Evolutionary conservation across 805 yeast genomes (phyloP).

Genomic region (Ogataea thermomethanolica): DNA sequence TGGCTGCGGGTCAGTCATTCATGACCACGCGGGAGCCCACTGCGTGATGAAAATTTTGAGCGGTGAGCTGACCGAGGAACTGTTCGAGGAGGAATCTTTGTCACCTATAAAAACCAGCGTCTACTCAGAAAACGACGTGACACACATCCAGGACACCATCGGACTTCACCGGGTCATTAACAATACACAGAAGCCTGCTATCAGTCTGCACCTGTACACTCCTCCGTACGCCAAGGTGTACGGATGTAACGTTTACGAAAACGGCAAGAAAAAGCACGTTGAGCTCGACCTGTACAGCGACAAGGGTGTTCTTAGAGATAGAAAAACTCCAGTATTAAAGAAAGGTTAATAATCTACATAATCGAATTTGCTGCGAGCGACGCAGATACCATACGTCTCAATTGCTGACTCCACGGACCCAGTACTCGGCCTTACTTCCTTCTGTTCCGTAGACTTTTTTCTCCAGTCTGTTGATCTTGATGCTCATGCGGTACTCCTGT

Average conservation of each 20-base stretch:
- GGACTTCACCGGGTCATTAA: slow-evolving; percentile 67
- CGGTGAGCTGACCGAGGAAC: slow-evolving; percentile 55
- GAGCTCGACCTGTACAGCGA: slow-evolving; percentile 59
- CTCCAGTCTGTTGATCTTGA: slow-evolving; percentile 26
- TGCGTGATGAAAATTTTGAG: slow-evolving; percentile 68
- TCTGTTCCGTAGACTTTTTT: slow-evolving; percentile 30
- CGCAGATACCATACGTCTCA: slow-evolving; percentile 3
- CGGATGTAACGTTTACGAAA: slow-evolving; percentile 51
- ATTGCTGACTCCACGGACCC: slow-evolving; percentile 52
- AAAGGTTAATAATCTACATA: slow-evolving; percentile 1
- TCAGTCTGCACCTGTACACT: slow-evolving; percentile 68
- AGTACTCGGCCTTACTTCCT: slow-evolving; percentile 47
- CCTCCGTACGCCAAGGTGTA: slow-evolving; percentile 70
- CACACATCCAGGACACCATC: slow-evolving; percentile 61
- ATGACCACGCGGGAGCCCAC: slow-evolving; percentile 75
- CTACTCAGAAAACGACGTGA: slow-evolving; percentile 43
- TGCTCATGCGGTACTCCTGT: slow-evolving; percentile 30
- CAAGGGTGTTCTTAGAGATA: slow-evolving; percentile 43
- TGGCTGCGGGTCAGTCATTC: slow-evolving; percentile 58
- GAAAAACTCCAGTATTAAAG: background rate
- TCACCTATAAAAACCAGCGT: slow-evolving; percentile 25
- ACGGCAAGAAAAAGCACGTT: slow-evolving; percentile 51
- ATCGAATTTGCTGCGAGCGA: background rate
- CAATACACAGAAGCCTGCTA: slow-evolving; percentile 43
- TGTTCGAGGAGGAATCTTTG: slow-evolving; percentile 47